Percentiles rank a stretch among this genome's conserved stretches.
Evolutionary conservation across 2,329 filamentous ascomycete species (phyloP).

Genomic region (Xylaria sp.): DNA sequence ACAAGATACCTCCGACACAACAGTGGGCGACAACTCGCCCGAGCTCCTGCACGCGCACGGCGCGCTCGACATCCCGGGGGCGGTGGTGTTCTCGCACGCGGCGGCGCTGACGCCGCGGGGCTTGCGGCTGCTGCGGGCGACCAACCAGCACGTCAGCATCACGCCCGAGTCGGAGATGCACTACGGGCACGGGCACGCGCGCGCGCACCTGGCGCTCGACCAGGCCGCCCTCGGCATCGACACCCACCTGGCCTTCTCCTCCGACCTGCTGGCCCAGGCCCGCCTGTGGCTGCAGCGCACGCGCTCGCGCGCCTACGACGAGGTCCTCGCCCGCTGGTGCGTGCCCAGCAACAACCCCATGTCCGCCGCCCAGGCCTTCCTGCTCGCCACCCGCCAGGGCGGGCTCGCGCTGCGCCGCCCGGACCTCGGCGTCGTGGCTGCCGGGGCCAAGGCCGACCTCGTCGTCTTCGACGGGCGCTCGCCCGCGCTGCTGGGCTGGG

Average conservation of each 20-base stretch:
- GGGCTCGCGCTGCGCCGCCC: constrained; percentile 52
- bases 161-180: constrained; percentile 64
- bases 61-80: constrained; percentile 47
- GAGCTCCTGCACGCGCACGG: constrained; percentile 40
- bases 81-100: constrained; percentile 57
- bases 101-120: constrained; percentile 46
- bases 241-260: constrained; percentile 55
- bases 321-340: constrained; percentile 44
- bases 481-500: constrained; percentile 56
- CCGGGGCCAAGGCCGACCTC: constrained; percentile 57
- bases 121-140: constrained; percentile 46
- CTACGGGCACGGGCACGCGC: constrained; percentile 56
- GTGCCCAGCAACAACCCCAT: constrained; percentile 54
- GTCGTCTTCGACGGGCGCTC: constrained; percentile 54
- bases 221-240: constrained; percentile 58
- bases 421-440: constrained; percentile 53
- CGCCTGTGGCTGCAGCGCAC: constrained; percentile 56
- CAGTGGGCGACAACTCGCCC: constrained; percentile 42
- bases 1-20: background rate
- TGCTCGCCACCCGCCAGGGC: constrained; percentile 56
- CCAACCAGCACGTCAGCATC: constrained; percentile 58
- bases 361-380: constrained; percentile 57
- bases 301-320: constrained; percentile 43
- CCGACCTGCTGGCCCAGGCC: constrained; percentile 55
- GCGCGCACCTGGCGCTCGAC: constrained; percentile 48